These are phyloP conservation scores for Artemisia annua DNA, from an alignment of 129 eudicot genomes.

Conservation along the genomic window DNA sequence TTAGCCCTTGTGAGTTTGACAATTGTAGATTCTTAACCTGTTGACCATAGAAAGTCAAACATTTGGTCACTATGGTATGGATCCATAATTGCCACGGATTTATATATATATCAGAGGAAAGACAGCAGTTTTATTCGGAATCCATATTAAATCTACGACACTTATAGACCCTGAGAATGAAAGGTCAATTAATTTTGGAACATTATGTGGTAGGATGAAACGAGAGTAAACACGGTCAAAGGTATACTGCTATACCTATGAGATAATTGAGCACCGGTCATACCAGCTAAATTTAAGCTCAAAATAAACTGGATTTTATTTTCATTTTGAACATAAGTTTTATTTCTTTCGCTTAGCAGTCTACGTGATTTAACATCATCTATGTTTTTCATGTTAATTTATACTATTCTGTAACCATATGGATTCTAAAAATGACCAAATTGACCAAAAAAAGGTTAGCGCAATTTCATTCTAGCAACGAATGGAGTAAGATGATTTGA, in stretches of 20 bases:
- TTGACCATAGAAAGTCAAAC: neutral
- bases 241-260: neutral
- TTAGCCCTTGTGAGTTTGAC: neutral
- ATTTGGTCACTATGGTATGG: neutral
- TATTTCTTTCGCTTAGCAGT: neutral
- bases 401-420: no score
- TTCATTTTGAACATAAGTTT: neutral
- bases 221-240: neutral
- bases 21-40: neutral
- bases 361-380: neutral
- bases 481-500: conserved; percentile 4
- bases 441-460: conserved; percentile 1
- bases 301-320: neutral
- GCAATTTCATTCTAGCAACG: neutral
- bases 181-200: neutral
- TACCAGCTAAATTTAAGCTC: neutral
- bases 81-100: no score
- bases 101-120: no score
- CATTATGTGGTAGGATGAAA: neutral
- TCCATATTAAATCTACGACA: neutral
- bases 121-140: no score
- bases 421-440: neutral
- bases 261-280: neutral
- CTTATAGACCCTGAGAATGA: neutral
- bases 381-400: neutral